Base-by-base conservation (phyloP, 345 rosid species). In the Trapa incisa region DNA sequence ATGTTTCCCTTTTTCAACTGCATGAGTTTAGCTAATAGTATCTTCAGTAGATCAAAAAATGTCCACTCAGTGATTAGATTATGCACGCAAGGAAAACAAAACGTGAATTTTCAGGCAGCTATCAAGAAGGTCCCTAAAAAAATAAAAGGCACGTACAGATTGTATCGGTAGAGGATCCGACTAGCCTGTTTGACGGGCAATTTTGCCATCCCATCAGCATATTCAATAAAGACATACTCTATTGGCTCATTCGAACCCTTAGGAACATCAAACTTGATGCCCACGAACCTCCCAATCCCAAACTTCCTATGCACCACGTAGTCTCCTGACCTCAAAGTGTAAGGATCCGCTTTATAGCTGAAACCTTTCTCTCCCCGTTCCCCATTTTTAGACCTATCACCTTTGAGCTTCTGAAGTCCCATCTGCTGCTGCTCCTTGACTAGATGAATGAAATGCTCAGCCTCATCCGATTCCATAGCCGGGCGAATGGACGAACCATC, bases 171-270 rank as follows among this genome's bases (percentile, higher is more conserved):
- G 75, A 93, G 94, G 83, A 88, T 70, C 64, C 89, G 89, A 57
- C 89, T 78, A 69, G 97, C 98, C 81, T 90, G 96, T 74, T 84
- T 81, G 72, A 93, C 85, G 36, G 97, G 94, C 76, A 93, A 96
- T 80, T 90, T 93, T 43, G 98, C 98, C 94, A 93, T 93, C 52
- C 96, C 97, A 75, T 93, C 98, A 2, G 97, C 90, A 71, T 85
- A 90, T 82, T 93, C 96, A 12, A 93, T 88, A 53, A 86, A 93
- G 68, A 85, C 92, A 65, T 84, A 93, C 68, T 93, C 98, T 60
- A 77, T 68, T 38, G 94, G 87, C 75, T 78, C 86, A 4, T 82
- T 66, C 10, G 92, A 87, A 67, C 67, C 81, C 76, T 80, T 87
- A 11, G 86, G 78, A 50, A 81, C 83, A 72, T 90, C 97, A 68